Conservation (phyloP, 768 basidiomycete species). For the Leccinum incarnatum region DNA sequence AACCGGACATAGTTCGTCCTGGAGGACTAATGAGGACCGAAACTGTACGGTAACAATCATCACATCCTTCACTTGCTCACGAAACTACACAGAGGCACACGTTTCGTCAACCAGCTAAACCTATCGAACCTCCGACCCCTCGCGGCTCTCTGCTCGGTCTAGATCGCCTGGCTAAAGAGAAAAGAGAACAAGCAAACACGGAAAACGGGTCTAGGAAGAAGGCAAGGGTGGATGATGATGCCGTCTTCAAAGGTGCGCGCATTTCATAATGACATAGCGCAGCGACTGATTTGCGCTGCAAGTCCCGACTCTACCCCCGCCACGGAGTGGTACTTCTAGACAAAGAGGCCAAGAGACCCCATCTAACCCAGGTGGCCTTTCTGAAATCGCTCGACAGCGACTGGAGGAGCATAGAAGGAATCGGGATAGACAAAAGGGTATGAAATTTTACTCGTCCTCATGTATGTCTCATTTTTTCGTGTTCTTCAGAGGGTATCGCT, state of each 20-base stretch:
- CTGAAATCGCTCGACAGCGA: constrained; percentile 64
- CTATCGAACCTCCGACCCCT: constrained; percentile 74
- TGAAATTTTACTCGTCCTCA: background rate
- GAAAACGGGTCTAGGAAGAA: constrained; percentile 59
- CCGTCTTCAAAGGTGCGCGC: constrained; percentile 81
- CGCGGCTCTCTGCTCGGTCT: constrained; percentile 81
- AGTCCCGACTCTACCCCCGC: constrained; percentile 79
- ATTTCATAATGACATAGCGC: background rate
- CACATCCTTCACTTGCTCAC: constrained; percentile 5
- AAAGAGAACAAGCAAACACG: constrained; percentile 57
- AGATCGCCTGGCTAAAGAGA: constrained; percentile 86
- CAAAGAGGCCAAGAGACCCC: constrained; percentile 89
- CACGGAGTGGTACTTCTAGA: constrained; percentile 54
- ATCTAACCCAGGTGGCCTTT: constrained; percentile 87
- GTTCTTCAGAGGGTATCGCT: constrained; percentile 62
- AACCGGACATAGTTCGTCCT: constrained; percentile 71
- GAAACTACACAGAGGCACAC: constrained; percentile 59
- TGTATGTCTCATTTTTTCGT: background rate
- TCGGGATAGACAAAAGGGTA: constrained; percentile 69
- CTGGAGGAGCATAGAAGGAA: constrained; percentile 76
- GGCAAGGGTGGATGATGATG: constrained; percentile 55
- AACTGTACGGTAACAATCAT: constrained; percentile 40
- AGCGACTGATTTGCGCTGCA: background rate
- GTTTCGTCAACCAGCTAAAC: constrained; percentile 73
- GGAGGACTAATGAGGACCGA: constrained; percentile 78